Base-by-base conservation (phyloP, 2,329 filamentous ascomycete species). In the Ophiostoma sp. region DNA sequence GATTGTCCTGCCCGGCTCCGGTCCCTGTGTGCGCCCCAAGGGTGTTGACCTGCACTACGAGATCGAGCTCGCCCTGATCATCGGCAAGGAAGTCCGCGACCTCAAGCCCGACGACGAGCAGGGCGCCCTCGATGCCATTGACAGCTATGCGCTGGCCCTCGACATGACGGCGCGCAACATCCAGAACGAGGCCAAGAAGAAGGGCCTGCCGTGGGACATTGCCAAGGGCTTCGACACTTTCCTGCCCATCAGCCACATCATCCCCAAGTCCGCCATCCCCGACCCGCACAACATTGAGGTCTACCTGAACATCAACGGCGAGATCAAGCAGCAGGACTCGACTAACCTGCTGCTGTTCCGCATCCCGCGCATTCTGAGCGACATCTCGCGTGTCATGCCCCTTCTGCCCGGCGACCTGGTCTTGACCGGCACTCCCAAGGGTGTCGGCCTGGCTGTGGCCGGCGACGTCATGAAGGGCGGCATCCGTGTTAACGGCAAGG, bases 161-260 rank as follows among this genome's bases (percentile, higher is more conserved):
- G 95, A 99, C 81, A 96, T 99, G 92, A 99, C 95, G 11, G 95
- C 91, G 0, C 91, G 95, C 74, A 98, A 98, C 80, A 87, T 92
- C 7, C 95, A 99, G 81, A 92, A 97, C 76, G 93, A 97, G 82
- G 94, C 94, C 74, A 99, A 98, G 87, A 93, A 91, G 82, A 97
- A 95, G 84, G 93, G 95, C 48, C 88, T 98, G 20, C 95, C 95
- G 8, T 99, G 95, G 95, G 89, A 89, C 76, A 97, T 97, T 74
- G 90, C 92, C 75, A 99, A 99, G 83, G 95, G 95, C 66, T 99
- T 98, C 79, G 95, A 99, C 80, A 98, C 95, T 3, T 99, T 99
- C 83, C 85, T 96, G 68, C 95, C 95, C 71, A 86, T 99, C 77
- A 92, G 90, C 79, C 83, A 90, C 73, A 84, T 92, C 70, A 96